Conservation (phyloP, 2,329 filamentous ascomycete species). For the Botrytis medusae region DNA sequence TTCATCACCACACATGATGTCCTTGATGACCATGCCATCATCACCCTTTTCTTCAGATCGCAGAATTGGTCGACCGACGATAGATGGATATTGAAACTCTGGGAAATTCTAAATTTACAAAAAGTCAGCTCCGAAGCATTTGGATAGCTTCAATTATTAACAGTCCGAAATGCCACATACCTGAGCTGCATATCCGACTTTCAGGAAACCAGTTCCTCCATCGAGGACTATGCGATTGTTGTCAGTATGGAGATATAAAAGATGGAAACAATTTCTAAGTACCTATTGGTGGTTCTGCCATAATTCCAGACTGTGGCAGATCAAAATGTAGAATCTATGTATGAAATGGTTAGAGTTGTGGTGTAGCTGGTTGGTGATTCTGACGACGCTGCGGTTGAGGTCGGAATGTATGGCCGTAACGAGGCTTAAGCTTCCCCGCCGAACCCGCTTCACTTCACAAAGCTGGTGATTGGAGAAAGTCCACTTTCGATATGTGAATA, state of each 20-base stretch:
- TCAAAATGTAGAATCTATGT: conserved; percentile 23
- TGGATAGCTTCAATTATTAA: background rate
- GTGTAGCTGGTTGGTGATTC: conserved; percentile 23
- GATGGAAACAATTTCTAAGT: conserved; percentile 12
- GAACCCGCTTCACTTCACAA: conserved; percentile 14
- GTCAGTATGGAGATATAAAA: conserved; percentile 27
- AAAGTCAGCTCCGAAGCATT: conserved; percentile 17
- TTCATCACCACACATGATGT: conserved; percentile 99
- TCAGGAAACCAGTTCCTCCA: conserved; percentile 98
- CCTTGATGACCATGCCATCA: conserved; percentile 77
- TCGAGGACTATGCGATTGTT: conserved; percentile 74
- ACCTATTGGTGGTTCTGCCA: conserved; percentile 43
- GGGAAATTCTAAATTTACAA: conserved; percentile 76
- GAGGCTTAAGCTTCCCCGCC: conserved; percentile 16
- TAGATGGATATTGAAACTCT: conserved; percentile 97
- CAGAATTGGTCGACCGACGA: conserved; percentile 95
- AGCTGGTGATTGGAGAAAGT: conserved; percentile 2
- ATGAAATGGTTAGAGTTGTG: conserved; percentile 21
- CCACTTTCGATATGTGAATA: background rate
- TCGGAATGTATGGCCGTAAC: conserved; percentile 17
- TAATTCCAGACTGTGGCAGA: conserved; percentile 32
- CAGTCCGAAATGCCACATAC: conserved; percentile 45
- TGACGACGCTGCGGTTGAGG: conserved; percentile 32
- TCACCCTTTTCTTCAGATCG: conserved; percentile 81
- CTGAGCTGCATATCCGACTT: conserved; percentile 96